Base-by-base conservation (phyloP, 257 asterid genomes). In the Pogostemon cablin region DNA sequence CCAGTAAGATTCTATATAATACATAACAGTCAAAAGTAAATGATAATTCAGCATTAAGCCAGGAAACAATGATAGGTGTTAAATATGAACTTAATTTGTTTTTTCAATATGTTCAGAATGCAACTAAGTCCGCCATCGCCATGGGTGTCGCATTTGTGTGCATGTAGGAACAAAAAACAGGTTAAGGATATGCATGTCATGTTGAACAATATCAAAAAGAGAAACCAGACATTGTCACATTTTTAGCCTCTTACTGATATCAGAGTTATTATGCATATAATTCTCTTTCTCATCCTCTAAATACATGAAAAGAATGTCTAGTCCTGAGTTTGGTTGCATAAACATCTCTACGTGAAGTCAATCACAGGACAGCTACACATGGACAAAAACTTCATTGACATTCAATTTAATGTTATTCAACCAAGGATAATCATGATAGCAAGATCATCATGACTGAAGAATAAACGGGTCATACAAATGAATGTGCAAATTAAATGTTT, bases 401-500 rank as follows among this genome's bases (percentile, higher is more conserved):
- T n/a, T 50, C 39, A 49, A 4, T 50, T n/a, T 50, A 50, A 50
- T 50, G 8, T 20, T 3, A 4, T n/a, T 50, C 39, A 49, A 4
- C 49, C 53, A 40, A 12, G 34, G 43, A 50, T 35, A 77, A 42
- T 69, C 20, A 11, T 40, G 46, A 35, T 46, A 52, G 57, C 44
- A 41, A 25, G 11, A 40, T 57, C 53, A 25, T 8, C 4, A 15
- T 56, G 32, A 25, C 49, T 59, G 47, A 55, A 49, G 37, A 74
- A 43, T 15, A 59, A 60, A 37, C 11, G 57, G 34, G 56, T 52
- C 37, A 58, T 57, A 80, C 47, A 71, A 39, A 60, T 71, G 64
- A 49, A 61, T 49, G n/a, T 34, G 49, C 46, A 34, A 61, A 42
- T 61, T 42, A 35, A 62, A 44, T 35, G 6, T 48, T 72, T 46